phyloP scores from a whole-genome alignment of 495 filamentous ascomycete genomes.

The Geopyxis carbonaria region DNA sequence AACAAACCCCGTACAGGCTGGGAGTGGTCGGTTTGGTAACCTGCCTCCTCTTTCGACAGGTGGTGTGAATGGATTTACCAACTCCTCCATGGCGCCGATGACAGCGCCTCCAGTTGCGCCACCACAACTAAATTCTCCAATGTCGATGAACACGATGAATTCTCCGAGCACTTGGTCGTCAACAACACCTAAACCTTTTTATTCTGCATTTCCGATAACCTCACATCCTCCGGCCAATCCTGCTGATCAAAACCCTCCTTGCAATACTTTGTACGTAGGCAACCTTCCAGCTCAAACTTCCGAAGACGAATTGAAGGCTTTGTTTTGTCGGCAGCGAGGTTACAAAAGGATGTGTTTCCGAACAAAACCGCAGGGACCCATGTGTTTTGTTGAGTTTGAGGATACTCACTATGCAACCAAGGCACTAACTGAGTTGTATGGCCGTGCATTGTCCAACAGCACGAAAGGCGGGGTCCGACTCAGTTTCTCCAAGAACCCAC shows the following conservation, averaged over 20 bases:
- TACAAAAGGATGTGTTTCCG: constrained; percentile 94
- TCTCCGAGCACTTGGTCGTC: constrained; percentile 15
- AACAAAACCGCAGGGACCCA: constrained; percentile 95
- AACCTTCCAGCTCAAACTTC: constrained; percentile 89
- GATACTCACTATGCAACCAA: constrained; percentile 89
- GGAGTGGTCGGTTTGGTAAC: background rate
- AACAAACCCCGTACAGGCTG: constrained; percentile 3
- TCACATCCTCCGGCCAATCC: constrained; percentile 52
- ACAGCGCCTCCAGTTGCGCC: constrained; percentile 26
- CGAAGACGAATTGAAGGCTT: constrained; percentile 86
- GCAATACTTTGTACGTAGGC: constrained; percentile 94
- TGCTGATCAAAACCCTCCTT: constrained; percentile 92
- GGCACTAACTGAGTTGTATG: constrained; percentile 81
- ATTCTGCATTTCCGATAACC: constrained; percentile 35
- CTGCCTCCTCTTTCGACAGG: constrained; percentile 19
- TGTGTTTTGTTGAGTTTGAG: constrained; percentile 99
- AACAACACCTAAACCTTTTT: constrained; percentile 22
- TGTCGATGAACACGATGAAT: constrained; percentile 10
- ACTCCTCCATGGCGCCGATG: constrained; percentile 2
- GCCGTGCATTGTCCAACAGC: constrained; percentile 74
- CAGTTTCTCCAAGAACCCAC: constrained; percentile 93
- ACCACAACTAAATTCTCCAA: constrained; percentile 41
- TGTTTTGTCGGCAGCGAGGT: constrained; percentile 87
- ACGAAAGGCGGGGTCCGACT: constrained; percentile 94
- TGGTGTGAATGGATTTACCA: constrained; percentile 9